Evolutionary conservation across 1,284 basidiomycete species (phyloP).

Genomic region (Apiotrichum domesticum): DNA sequence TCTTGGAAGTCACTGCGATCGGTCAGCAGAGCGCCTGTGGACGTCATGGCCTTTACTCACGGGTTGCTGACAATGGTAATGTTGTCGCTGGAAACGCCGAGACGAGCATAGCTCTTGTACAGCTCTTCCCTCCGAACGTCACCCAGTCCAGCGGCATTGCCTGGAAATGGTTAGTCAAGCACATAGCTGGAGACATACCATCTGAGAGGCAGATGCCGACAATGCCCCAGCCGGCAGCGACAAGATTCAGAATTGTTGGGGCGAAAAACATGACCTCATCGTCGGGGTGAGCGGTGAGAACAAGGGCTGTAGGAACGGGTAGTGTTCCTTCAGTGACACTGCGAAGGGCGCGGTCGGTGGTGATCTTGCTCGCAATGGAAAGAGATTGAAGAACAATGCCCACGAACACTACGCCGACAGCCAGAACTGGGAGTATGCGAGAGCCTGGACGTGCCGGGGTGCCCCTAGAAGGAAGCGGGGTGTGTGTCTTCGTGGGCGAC

Average conservation of each 20-base stretch:
- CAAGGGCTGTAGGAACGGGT: constrained; percentile 31
- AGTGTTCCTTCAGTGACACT: not conserved
- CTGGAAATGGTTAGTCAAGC: constrained; percentile 25
- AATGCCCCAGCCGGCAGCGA: constrained; percentile 34
- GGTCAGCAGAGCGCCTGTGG: constrained; percentile 1
- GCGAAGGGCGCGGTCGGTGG: not conserved
- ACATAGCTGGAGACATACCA: not conserved
- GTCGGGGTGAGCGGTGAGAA: constrained; percentile 49
- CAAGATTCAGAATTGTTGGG: constrained; percentile 37
- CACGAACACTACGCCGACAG: not conserved
- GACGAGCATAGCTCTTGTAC: constrained; percentile 57
- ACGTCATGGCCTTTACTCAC: constrained; percentile 50
- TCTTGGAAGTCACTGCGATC: constrained; percentile 49
- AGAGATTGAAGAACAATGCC: constrained; percentile 8
- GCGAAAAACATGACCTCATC: constrained; percentile 79
- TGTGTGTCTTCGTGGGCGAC: not conserved
- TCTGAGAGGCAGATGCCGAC: constrained; percentile 49
- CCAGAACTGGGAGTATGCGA: not conserved
- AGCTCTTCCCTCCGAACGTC: constrained; percentile 61
- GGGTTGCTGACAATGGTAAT: constrained; percentile 65
- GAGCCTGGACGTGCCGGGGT: not conserved
- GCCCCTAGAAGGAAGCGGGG: not conserved
- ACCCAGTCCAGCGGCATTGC: constrained; percentile 79
- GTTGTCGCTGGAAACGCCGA: constrained; percentile 59
- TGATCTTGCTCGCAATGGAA: not conserved